phyloP scores from a whole-genome alignment of 2,329 filamentous ascomycete genomes.

The Akanthomyces lecanii region DNA sequence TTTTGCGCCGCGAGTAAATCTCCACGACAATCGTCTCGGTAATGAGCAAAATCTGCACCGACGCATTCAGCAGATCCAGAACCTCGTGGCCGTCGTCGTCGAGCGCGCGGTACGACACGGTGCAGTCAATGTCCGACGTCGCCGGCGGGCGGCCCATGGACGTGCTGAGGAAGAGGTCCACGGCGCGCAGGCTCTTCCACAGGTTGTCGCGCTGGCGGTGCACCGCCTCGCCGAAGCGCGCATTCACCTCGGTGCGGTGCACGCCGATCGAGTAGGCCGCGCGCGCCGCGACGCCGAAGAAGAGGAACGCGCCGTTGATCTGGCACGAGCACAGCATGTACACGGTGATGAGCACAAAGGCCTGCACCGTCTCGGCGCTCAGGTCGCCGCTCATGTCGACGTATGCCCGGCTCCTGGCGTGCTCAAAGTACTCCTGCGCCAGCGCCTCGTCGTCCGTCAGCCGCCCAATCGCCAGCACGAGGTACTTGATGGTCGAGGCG shows the following conservation, averaged over 20 bases:
- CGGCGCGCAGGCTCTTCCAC: conserved; percentile 50
- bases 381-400: conserved; percentile 42
- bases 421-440: conserved; percentile 45
- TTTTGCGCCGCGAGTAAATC: conserved; percentile 50
- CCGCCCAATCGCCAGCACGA: conserved; percentile 48
- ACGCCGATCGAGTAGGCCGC: conserved; percentile 51
- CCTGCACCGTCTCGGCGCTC: conserved; percentile 46
- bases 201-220: conserved; percentile 45
- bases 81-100: conserved; percentile 35
- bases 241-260: conserved; percentile 51
- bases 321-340: conserved; percentile 54
- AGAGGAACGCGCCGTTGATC: conserved; percentile 51
- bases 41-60: conserved; percentile 49
- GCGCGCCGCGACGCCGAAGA: conserved; percentile 50
- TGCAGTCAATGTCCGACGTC: conserved; percentile 52
- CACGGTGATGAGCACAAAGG: conserved; percentile 46
- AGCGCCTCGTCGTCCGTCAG: conserved; percentile 38
- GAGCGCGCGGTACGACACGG: conserved; percentile 41
- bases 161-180: conserved; percentile 50
- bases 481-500: conserved; percentile 41
- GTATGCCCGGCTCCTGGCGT: conserved; percentile 44
- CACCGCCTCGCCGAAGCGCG: conserved; percentile 42
- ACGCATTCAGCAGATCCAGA: conserved; percentile 46
- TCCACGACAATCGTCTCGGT: conserved; percentile 47
- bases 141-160: conserved; percentile 53